Percentiles rank a stretch among this genome's conserved stretches.
Conservation (phyloP, 129 eudicot species). For the Flaveria robusta region DNA sequence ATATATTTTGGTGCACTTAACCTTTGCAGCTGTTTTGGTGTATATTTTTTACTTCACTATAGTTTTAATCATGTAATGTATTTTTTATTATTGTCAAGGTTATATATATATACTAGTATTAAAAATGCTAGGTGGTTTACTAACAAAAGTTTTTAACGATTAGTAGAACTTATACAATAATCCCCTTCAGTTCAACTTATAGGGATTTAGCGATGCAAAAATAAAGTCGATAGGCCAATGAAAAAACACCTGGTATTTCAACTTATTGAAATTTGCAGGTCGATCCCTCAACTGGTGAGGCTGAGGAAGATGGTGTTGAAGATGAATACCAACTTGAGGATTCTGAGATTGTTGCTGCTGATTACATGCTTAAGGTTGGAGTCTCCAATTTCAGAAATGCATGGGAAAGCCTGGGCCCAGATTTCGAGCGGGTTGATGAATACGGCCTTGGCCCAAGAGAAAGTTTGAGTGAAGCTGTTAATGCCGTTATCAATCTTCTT, state of each 20-base stretch:
- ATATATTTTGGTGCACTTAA: not conserved
- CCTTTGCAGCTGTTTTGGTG: not conserved
- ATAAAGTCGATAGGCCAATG: not conserved
- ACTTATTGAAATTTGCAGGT: constrained; percentile 45
- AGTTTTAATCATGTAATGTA: not conserved
- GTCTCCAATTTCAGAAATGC: constrained; percentile 94
- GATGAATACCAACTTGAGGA: constrained; percentile 96
- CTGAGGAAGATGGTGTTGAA: constrained; percentile 94
- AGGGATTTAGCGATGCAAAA: not conserved
- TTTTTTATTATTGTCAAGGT: not conserved
- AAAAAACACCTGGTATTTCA: not conserved
- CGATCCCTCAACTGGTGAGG: constrained; percentile 93
- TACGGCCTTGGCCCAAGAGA: constrained; percentile 96
- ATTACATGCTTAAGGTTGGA: constrained; percentile 83
- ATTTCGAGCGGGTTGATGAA: constrained; percentile 80
- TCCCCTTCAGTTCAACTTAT: not conserved
- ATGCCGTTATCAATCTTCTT: constrained; percentile 76
- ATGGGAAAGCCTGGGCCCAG: constrained; percentile 86
- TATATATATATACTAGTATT: not conserved
- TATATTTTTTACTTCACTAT: not conserved
- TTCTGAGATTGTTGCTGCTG: constrained; percentile 84
- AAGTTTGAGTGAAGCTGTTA: constrained; percentile 81
- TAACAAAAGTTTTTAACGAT: not conserved
- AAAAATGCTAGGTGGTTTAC: not conserved
- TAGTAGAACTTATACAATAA: not conserved